phyloP scores from a whole-genome alignment of 495 filamentous ascomycete species.

The Lineolata rhizophorae region DNA sequence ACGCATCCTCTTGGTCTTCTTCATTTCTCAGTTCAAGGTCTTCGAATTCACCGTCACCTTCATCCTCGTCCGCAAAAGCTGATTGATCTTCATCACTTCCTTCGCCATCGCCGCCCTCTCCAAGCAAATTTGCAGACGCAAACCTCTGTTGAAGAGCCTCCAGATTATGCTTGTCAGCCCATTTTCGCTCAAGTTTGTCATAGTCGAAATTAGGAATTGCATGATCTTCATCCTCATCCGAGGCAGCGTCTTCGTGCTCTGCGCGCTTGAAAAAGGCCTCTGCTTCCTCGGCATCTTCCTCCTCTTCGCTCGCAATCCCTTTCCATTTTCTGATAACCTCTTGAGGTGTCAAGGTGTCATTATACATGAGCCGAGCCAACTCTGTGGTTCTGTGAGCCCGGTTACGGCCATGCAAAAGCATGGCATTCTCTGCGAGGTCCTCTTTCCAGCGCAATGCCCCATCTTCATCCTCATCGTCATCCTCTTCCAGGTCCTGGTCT shows the following conservation, averaged over 20 bases:
- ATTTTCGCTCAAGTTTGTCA: slow-evolving; percentile 58
- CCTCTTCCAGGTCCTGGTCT: slow-evolving; percentile 36
- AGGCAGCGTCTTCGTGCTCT: slow-evolving; percentile 35
- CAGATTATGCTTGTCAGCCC: slow-evolving; percentile 56
- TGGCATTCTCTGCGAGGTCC: slow-evolving; percentile 58
- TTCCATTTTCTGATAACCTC: slow-evolving; percentile 60
- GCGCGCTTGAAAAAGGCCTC: slow-evolving; percentile 72
- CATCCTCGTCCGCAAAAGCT: slow-evolving; percentile 20
- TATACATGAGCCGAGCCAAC: slow-evolving; percentile 71
- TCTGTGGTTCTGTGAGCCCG: slow-evolving; percentile 54
- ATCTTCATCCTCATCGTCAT: slow-evolving; percentile 38
- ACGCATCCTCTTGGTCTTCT: slow-evolving; percentile 10
- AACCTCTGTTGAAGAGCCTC: slow-evolving; percentile 56
- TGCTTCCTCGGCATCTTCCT: slow-evolving; percentile 47
- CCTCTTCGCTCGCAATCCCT: slow-evolving; percentile 21
- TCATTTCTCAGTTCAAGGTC: slow-evolving; percentile 55
- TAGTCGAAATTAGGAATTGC: slow-evolving; percentile 62
- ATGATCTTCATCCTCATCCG: slow-evolving; percentile 42
- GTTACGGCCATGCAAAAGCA: slow-evolving; percentile 41
- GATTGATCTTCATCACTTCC: slow-evolving; percentile 27
- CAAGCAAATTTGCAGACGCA: slow-evolving; percentile 35
- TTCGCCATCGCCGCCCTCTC: slow-evolving; percentile 19
- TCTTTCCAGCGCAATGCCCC: slow-evolving; percentile 61
- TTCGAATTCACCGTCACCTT: slow-evolving; percentile 79
- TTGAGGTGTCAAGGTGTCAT: slow-evolving; percentile 48